Evolutionary conservation across 1,284 basidiomycete species (phyloP), one percentile per base, ranked within the genome.

Genomic region (Mycena sp.): DNA sequence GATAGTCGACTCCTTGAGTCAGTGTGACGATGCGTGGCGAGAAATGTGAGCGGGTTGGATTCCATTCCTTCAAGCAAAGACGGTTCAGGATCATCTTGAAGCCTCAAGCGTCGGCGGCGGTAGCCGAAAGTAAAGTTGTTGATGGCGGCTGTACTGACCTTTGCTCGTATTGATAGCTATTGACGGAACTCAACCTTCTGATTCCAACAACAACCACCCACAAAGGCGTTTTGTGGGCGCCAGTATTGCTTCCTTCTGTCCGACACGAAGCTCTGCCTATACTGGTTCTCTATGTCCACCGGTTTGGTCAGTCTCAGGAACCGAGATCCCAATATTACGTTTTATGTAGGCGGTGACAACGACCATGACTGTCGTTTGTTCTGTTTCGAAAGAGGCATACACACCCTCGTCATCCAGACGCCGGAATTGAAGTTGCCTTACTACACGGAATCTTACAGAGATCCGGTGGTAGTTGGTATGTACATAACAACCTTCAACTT

Each of bases 401-500:
- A 76, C 37, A 73, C 75, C 55, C 70, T 83, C 37, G 73, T 77
- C 35, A 74, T 83, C n/a, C 80, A 84, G 72, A 77, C 76, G 1
- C 74, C 76, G 30, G 26, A 62, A 46, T 35, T 58, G 19, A 50
- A 23, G 11, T 14, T 58, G 2, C 55, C 55, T 3, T 45, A 45
- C 32, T 58, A 50, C 46, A 32, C 23, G 9, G n/a, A 21, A 2
- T 26, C 14, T 6, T 6, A 4, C 17, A 3, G 5, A 9, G 48
- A 68, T 64, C 71, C 73, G 6, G 71, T 70, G 56, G 66, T 65
- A 43, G 26, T 43, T 11, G 9, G 19, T 9, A 12, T 32, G 29
- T 50, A 50, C 28, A 2, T 23, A 4, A 43, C 40, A 14, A 44
- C 46, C 1, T 68, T 60, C 23, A 0, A 59, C 17, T n/a, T 28